phyloP scores from a whole-genome alignment of 306 rosid genomes.

The Rubus idaeus region DNA sequence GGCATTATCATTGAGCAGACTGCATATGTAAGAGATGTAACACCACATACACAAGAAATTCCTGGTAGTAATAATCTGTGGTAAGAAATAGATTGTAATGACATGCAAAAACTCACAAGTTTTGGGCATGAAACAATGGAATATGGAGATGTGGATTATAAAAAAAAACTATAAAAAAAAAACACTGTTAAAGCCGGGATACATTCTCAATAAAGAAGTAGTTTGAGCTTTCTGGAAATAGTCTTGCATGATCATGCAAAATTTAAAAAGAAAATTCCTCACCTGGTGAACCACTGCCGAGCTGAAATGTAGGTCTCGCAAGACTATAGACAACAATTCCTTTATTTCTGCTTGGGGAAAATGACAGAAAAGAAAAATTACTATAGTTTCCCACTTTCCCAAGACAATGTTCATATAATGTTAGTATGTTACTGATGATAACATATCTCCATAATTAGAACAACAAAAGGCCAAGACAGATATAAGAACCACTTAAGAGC shows the following conservation, averaged over 20 bases:
- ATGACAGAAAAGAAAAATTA: slow-evolving; percentile 29
- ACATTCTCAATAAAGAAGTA: not conserved
- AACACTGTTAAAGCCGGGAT: not conserved
- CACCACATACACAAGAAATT: not conserved
- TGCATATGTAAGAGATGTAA: not conserved
- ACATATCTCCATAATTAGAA: not conserved
- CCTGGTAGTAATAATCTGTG: not conserved
- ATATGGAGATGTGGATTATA: not conserved
- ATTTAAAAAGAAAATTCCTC: slow-evolving; percentile 24
- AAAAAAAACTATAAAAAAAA: not conserved
- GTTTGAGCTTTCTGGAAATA: not conserved
- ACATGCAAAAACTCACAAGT: not conserved
- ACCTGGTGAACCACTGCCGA: slow-evolving; percentile 98
- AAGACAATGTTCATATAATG: slow-evolving; percentile 6
- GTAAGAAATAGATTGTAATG: not conserved
- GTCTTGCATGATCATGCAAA: slow-evolving; percentile 10
- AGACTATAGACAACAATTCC: slow-evolving; percentile 67
- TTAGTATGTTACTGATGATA: not conserved
- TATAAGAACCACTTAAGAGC: not conserved
- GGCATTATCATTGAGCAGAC: not conserved
- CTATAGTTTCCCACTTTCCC: slow-evolving; percentile 18
- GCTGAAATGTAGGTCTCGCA: slow-evolving; percentile 75
- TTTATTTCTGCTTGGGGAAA: slow-evolving; percentile 69
- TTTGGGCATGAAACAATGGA: not conserved
- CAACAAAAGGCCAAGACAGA: not conserved